Percentiles rank a stretch among this genome's conserved stretches.
These are phyloP conservation scores for Cynara cardunculus DNA, from an alignment of 129 eudicot species.

Conservation along the genomic window DNA sequence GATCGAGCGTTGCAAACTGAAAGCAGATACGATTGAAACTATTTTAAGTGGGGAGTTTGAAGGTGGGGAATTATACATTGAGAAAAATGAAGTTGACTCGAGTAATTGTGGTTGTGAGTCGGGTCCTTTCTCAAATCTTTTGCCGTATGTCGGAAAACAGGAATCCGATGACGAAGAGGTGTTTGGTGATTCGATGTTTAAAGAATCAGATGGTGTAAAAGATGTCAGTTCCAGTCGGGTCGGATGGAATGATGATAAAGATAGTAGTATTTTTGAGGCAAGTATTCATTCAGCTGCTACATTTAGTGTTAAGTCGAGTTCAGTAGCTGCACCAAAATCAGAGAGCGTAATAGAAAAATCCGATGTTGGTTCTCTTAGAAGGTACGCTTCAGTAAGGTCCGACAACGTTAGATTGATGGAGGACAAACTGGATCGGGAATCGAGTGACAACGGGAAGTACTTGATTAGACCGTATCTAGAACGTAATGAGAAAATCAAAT, in stretches of 20 bases:
- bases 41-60: constrained; percentile 58
- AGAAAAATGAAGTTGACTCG: constrained; percentile 54
- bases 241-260: constrained; percentile 70
- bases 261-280: constrained; percentile 68
- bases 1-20: constrained; percentile 75
- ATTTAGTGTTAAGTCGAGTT: constrained; percentile 51
- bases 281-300: constrained; percentile 76
- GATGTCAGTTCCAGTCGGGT: constrained; percentile 54
- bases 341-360: constrained; percentile 65
- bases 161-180: constrained; percentile 43
- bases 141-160: constrained; percentile 39
- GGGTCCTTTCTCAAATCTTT: constrained; percentile 45
- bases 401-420: constrained; percentile 59
- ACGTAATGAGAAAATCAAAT: constrained; percentile 78
- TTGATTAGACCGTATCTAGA: constrained; percentile 88
- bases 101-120: constrained; percentile 49
- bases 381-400: constrained; percentile 50
- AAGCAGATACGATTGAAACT: constrained; percentile 58
- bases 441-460: constrained; percentile 85
- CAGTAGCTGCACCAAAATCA: constrained; percentile 40
- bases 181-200: constrained; percentile 50
- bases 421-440: constrained; percentile 73
- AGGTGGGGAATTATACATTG: constrained; percentile 37
- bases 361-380: constrained; percentile 68
- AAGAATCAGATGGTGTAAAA: constrained; percentile 54